phyloP scores from a whole-genome alignment of 1,139 yeast species.

The Candida albicans region DNA sequence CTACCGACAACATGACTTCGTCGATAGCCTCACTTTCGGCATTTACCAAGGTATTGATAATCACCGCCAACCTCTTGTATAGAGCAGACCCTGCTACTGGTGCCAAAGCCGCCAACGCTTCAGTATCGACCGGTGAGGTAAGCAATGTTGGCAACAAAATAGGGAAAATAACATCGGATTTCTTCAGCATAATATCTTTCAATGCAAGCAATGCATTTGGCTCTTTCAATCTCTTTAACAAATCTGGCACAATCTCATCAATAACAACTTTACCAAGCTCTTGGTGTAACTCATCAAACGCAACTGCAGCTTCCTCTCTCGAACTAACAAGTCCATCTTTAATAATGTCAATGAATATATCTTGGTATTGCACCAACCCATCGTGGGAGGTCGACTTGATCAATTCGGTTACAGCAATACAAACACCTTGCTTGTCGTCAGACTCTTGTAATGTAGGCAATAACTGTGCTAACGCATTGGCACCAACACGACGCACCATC shows the following conservation, averaged over 20 bases:
- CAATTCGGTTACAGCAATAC: constrained; percentile 88
- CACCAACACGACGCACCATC: constrained; percentile 91
- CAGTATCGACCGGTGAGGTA: constrained; percentile 76
- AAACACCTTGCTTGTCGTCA: constrained; percentile 92
- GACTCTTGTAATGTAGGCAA: constrained; percentile 84
- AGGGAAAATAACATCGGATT: constrained; percentile 91
- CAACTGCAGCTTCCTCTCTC: constrained; percentile 87
- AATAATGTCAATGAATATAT: constrained; percentile 68
- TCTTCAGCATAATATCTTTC: constrained; percentile 88
- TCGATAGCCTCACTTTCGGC: constrained; percentile 65
- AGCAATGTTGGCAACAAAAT: constrained; percentile 84
- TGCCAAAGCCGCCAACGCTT: constrained; percentile 89
- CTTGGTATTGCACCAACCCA: constrained; percentile 65
- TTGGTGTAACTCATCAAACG: constrained; percentile 84
- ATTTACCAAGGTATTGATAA: constrained; percentile 70
- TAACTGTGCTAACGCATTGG: constrained; percentile 79
- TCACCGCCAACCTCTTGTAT: constrained; percentile 67
- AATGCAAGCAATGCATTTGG: constrained; percentile 85
- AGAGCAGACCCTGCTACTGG: constrained; percentile 88
- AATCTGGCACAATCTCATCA: constrained; percentile 84
- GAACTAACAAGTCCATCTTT: constrained; percentile 77
- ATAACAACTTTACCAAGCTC: constrained; percentile 81
- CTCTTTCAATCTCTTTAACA: constrained; percentile 67
- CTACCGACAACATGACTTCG: constrained; percentile 67
- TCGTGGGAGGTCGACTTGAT: constrained; percentile 71